Base-by-base conservation (phyloP, 225 moss, liverwort and hornwort genomes). In the Polytrichum formosum region DNA sequence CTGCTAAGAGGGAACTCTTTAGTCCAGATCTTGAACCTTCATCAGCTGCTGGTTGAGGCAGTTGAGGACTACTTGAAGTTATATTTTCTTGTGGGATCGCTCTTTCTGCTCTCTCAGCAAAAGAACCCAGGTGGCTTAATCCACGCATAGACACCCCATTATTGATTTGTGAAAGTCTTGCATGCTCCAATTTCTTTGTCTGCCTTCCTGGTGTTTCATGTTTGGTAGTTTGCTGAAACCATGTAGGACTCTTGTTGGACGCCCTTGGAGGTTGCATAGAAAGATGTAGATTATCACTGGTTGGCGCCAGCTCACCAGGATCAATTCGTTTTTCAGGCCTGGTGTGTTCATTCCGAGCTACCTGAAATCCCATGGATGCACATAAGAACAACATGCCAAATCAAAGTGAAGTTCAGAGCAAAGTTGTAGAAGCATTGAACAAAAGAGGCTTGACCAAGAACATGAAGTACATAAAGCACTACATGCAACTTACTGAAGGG, bases 1-100 rank as follows among this genome's bases (percentile, higher is more conserved):
- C 35, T 62, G 89, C 82, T 83, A 90, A 76, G 53, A 84, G 74
- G 37, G 97, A 94, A 56, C 86, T 75, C 81, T 94, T 94, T 1
- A 97, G 85, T 22, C 97, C 97, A 37, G 97, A 94, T 73, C 92
- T 84, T 54, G 97, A 97, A 66, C 97, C 97, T 85, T 97, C 97
- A 64, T 97, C 97, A 6, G 94, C 97, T 54, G 97, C 94, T 28
- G 88, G 86, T 37, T 82, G 86, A 23, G 72, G 81, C 17, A 87
- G 35, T 63, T 67, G 83, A 69, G 87, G 67, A 28, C 89, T 89
- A 58, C 81, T 72, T 3, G 80, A 63, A 7, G 83, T 70, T 9
- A 35, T 9, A 9, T 35, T 35, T 68, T 79, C 75, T n/a, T 79
- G 82, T 35, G 35, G 35, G 35, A 35, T 35, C 9, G 82, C 78